phyloP scores from a whole-genome alignment of 2,329 filamentous ascomycete genomes.

The Cladophialophora chaetospira region DNA sequence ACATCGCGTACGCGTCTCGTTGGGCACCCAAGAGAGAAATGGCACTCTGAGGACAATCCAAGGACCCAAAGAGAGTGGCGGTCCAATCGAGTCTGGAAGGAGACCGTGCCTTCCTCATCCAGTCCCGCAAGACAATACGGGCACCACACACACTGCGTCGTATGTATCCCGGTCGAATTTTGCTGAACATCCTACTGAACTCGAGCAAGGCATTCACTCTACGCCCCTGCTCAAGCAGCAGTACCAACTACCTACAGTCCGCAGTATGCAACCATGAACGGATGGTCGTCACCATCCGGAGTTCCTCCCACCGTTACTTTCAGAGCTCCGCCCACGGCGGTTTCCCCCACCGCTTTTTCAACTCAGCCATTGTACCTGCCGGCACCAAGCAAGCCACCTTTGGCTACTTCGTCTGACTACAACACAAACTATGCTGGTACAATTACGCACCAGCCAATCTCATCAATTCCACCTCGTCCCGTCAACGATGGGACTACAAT shows the following conservation, averaged over 20 bases:
- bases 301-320: background rate
- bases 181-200: background rate
- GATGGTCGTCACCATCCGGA: background rate
- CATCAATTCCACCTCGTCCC: background rate
- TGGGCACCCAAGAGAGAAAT: conserved; percentile 23
- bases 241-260: background rate
- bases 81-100: conserved; percentile 2
- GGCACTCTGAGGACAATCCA: conserved; percentile 21
- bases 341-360: background rate
- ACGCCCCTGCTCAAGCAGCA: background rate
- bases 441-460: background rate
- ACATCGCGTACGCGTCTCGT: conserved; percentile 20
- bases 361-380: background rate
- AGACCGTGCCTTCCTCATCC: background rate
- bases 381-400: background rate
- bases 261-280: conserved; percentile 5
- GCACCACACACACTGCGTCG: background rate
- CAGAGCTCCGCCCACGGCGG: background rate
- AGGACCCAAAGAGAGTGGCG: conserved; percentile 20
- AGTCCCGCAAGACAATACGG: background rate
- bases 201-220: background rate
- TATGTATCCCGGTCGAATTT: background rate
- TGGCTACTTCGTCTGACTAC: background rate
- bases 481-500: conserved; percentile 25
- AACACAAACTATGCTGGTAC: background rate